Evolutionary conservation across 139 green algal species (phyloP).

Genomic region (Chlorella sp.): DNA sequence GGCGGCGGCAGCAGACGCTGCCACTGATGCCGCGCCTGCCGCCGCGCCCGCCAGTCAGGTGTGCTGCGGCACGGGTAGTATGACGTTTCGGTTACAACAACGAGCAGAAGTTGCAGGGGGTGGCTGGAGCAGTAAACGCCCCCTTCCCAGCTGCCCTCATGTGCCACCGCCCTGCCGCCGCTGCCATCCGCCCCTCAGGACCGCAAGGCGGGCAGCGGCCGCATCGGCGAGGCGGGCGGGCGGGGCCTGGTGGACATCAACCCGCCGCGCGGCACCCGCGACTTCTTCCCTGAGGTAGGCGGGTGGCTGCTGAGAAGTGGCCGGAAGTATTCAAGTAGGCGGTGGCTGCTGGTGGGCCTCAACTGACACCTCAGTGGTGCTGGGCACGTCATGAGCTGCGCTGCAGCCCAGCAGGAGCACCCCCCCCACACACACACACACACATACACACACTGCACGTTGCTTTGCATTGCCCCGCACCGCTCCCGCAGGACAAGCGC

Average conservation of each 20-base stretch:
- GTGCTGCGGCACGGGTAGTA: background rate
- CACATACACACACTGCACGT: no score
- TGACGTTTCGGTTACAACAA: no score
- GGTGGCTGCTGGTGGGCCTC: no score
- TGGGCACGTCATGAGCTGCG: no score
- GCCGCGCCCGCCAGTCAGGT: background rate
- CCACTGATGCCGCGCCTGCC: background rate
- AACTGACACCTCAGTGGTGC: no score
- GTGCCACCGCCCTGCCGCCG: background rate
- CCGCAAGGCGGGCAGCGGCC: slow-evolving; percentile 41
- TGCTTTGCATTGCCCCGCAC: no score
- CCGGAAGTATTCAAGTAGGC: no score
- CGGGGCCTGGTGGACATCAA: slow-evolving; percentile 71
- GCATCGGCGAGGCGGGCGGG: background rate
- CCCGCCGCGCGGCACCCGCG: slow-evolving; percentile 81
- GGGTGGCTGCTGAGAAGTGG: no score
- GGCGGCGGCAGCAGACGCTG: background rate
- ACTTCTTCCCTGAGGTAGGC: slow-evolving; percentile 89
- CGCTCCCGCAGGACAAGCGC: slow-evolving; percentile 77
- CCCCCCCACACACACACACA: no score
- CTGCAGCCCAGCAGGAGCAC: no score
- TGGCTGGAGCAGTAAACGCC: no score
- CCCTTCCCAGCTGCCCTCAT: background rate
- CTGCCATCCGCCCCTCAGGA: slow-evolving; percentile 33
- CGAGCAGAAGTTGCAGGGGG: background rate